phyloP scores from a whole-genome alignment of 225 moss, liverwort and hornwort genomes.

The Anthoceros angustus region DNA sequence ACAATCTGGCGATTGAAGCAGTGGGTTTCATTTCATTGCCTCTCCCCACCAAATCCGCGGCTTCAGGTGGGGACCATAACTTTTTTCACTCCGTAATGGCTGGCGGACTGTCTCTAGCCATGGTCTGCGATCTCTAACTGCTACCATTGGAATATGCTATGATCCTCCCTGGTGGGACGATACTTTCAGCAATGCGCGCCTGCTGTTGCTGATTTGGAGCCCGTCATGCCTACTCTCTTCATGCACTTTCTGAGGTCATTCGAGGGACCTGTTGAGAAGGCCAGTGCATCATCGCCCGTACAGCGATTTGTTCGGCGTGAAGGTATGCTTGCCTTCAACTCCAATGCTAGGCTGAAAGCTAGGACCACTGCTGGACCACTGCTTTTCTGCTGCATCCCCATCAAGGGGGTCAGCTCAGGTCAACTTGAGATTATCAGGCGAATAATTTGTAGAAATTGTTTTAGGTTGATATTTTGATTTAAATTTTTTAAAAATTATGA shows the following conservation, averaged over 20 bases:
- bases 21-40: constrained; percentile 65
- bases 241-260: constrained; percentile 84
- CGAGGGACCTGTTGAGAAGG: constrained; percentile 97
- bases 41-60: constrained; percentile 27
- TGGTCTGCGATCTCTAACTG: constrained; percentile 91
- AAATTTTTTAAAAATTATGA: too few relatives aligned
- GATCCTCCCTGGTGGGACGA: constrained; percentile 70
- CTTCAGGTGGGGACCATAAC: neutral
- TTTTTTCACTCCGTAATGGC: constrained; percentile 45
- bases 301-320: constrained; percentile 75
- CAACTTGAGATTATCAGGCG: constrained; percentile 60
- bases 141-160: constrained; percentile 86
- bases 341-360: constrained; percentile 78
- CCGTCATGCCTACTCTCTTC: constrained; percentile 59
- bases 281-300: constrained; percentile 82
- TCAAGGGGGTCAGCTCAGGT: constrained; percentile 46
- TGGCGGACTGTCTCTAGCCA: constrained; percentile 49
- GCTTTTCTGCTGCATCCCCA: constrained; percentile 86
- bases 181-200: constrained; percentile 53
- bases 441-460: too few relatives aligned
- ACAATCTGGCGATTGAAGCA: constrained; percentile 66
- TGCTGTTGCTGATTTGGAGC: constrained; percentile 59
- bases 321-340: constrained; percentile 67
- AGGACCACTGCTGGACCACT: too few relatives aligned
- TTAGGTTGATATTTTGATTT: too few relatives aligned